Conservation (phyloP, 345 rosid genomes). For the Heritiera fomes region DNA sequence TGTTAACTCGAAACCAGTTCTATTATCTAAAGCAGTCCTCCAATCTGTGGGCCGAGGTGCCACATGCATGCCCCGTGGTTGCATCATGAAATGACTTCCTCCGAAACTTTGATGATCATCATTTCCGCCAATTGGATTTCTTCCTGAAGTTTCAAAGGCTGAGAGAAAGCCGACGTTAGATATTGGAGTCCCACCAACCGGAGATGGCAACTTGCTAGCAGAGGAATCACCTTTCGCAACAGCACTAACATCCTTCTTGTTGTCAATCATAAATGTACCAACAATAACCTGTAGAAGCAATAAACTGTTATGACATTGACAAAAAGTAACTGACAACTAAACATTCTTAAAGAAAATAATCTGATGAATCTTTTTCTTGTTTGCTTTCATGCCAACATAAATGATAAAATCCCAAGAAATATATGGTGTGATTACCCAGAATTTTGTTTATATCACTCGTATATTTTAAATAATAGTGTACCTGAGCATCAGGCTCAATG, state of each 20-base stretch:
- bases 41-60: slow-evolving; percentile 50
- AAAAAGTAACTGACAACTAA: neutral
- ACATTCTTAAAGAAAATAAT: neutral
- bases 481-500: neutral
- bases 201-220: slow-evolving; percentile 52
- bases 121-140: slow-evolving; percentile 45
- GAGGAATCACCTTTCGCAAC: slow-evolving; percentile 54
- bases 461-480: neutral
- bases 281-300: slow-evolving; percentile 57
- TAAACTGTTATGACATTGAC: neutral
- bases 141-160: slow-evolving; percentile 47
- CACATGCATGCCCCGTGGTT: slow-evolving; percentile 47
- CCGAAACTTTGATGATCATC: slow-evolving; percentile 48
- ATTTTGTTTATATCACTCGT: neutral
- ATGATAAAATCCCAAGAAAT: slow-evolving; percentile 1
- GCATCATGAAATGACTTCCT: slow-evolving; percentile 56
- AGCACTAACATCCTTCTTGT: slow-evolving; percentile 46
- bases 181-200: slow-evolving; percentile 47
- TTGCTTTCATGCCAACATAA: neutral
- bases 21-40: slow-evolving; percentile 43
- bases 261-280: slow-evolving; percentile 60
- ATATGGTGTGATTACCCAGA: neutral
- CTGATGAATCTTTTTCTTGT: neutral
- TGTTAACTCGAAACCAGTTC: slow-evolving; percentile 53
- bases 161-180: slow-evolving; percentile 46